Evolutionary conservation across 2,329 filamentous ascomycete species (phyloP).

Genomic region (Venturia oleaginea): DNA sequence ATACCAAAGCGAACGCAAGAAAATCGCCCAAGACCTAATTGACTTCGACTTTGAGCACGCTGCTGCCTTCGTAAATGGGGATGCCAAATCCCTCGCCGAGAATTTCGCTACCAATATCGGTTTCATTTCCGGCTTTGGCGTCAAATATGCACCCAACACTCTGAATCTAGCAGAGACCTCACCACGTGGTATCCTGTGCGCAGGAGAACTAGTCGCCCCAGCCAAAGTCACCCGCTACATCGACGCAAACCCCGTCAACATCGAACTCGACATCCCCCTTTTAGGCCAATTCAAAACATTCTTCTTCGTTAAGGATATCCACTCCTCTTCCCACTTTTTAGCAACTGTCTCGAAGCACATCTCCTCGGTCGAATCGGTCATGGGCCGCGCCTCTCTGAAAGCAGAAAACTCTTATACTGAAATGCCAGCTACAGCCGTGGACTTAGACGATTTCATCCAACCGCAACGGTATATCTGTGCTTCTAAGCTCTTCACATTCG

Average conservation of each 20-base stretch:
- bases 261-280: conserved; percentile 70
- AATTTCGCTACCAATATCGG: conserved; percentile 64
- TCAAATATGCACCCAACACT: conserved; percentile 55
- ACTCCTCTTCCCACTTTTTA: conserved; percentile 55
- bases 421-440: conserved; percentile 47
- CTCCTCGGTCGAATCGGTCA: conserved; percentile 42
- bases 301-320: conserved; percentile 60
- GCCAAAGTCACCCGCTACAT: conserved; percentile 67
- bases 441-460: conserved; percentile 58
- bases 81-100: conserved; percentile 52
- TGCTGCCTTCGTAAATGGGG: conserved; percentile 48
- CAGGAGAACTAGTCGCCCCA: conserved; percentile 47
- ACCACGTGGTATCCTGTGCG: conserved; percentile 25
- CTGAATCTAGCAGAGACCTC: conserved; percentile 48
- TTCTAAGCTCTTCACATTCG: conserved; percentile 61
- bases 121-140: conserved; percentile 65
- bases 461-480: conserved; percentile 60
- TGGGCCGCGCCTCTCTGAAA: conserved; percentile 50
- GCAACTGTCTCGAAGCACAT: conserved; percentile 49
- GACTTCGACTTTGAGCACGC: conserved; percentile 40
- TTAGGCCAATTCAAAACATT: conserved; percentile 70
- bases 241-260: conserved; percentile 67
- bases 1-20: conserved; percentile 34
- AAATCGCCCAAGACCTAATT: conserved; percentile 36
- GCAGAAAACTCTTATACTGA: conserved; percentile 53